Evolutionary conservation across 2,329 filamentous ascomycete species (phyloP), one percentile per base, ranked within the genome.

Genomic region (Aspergillus amoenus): DNA sequence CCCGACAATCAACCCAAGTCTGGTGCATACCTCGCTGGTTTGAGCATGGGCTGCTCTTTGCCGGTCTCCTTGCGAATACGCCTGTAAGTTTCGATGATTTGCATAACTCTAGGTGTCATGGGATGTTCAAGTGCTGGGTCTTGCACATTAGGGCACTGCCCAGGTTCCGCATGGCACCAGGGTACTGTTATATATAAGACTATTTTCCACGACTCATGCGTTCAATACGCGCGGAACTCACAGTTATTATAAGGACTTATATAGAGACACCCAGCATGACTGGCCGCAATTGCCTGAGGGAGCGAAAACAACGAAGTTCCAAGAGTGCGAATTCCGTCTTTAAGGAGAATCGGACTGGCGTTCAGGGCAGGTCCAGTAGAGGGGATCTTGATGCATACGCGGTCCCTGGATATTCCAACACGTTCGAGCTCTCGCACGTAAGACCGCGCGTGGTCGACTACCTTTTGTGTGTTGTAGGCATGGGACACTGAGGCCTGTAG

Each of bases 331-430:
- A 81, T 80, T 3, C 79, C 78, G 56, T 80, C 78, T 1, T 64
- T 59, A 2, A 69, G 70, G 24, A 82, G 71, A 11, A 74, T 68
- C 44, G 73, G 76, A 22, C 75, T 76, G 0, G 78, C 79, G 52
- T 76, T 78, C 24, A 82, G 64, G 8, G 77, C 79, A 0, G 79
- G 74, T 0, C 79, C 79, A 0, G 79, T 82, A 27, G 73, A 74
- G 5, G 79, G 79, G 21, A 82, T 81, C 66, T 82, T 82, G 72
- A 82, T 81, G 62, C 76, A 79, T 63, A 77, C 80, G 12, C 77
- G 72, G 56, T 80, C 77, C 13, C 76, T 72, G 3, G 73, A 60
- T 44, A 82, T 78, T 1, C 78, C 78, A 3, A 71, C 75, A 4
- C 67, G 71, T 4, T 73, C 72, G 52, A 82, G 80, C 61, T 82